Percentiles rank a stretch among this genome's conserved stretches.
Evolutionary conservation across 768 basidiomycete species (phyloP).

Genomic region (Lactarius evosmus): DNA sequence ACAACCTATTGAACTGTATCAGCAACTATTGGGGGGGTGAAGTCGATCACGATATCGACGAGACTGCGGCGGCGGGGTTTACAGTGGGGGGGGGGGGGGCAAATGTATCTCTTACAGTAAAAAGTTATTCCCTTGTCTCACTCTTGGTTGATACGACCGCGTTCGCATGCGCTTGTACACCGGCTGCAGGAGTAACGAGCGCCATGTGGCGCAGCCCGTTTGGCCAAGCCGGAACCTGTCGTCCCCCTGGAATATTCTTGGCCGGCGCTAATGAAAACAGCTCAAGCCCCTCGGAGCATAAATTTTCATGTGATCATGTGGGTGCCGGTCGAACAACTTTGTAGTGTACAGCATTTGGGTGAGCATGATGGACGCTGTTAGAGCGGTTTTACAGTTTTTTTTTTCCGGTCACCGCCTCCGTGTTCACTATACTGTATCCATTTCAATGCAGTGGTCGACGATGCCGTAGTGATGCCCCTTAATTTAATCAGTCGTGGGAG

Average conservation of each 20-base stretch:
- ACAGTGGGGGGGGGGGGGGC: neutral
- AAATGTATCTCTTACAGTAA: neutral
- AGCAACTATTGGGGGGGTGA: neutral
- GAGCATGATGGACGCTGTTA: neutral
- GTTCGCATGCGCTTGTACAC: too few relatives aligned
- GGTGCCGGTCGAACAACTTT: too few relatives aligned
- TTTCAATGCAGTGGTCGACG: neutral
- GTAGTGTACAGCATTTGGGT: too few relatives aligned
- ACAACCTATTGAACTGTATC: too few relatives aligned
- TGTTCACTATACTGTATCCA: too few relatives aligned
- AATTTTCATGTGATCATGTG: neutral
- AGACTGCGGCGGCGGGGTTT: neutral
- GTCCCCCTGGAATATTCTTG: neutral
- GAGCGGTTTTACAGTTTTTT: neutral
- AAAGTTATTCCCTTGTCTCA: neutral
- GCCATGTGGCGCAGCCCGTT: neutral
- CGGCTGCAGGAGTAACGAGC: neutral
- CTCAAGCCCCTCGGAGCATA: neutral
- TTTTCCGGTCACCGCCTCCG: neutral
- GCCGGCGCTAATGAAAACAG: neutral
- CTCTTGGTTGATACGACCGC: neutral
- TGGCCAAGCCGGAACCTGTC: neutral
- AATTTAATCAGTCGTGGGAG: neutral
- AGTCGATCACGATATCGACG: neutral
- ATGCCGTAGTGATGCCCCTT: neutral